These are phyloP conservation scores for Ophiostoma pallidulum DNA, from an alignment of 2,329 filamentous ascomycete species.

Conservation along the genomic window DNA sequence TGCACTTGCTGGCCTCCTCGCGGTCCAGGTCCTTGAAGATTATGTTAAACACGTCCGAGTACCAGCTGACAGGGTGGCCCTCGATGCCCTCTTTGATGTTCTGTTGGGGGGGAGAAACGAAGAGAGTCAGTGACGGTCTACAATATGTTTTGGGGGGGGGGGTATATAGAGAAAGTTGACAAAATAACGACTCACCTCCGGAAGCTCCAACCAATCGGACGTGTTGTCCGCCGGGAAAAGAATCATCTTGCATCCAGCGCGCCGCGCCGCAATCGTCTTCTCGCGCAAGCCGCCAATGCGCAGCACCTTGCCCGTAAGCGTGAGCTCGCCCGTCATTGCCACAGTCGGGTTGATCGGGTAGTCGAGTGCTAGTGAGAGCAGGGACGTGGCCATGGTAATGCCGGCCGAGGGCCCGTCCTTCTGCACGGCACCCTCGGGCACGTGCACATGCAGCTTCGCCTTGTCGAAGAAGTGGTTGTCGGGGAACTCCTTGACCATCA, in stretches of 20 bases:
- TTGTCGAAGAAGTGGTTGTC: slow-evolving; percentile 95
- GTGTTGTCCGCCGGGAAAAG: slow-evolving; percentile 93
- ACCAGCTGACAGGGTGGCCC: slow-evolving; percentile 87
- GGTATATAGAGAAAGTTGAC: background rate
- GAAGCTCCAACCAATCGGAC: slow-evolving; percentile 94
- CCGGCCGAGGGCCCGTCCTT: slow-evolving; percentile 92
- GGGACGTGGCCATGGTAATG: slow-evolving; percentile 94
- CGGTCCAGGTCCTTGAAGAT: slow-evolving; percentile 77
- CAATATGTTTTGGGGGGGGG: too few species aligned
- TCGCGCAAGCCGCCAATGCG: slow-evolving; percentile 89
- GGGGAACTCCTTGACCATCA: slow-evolving; percentile 75
- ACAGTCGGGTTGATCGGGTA: slow-evolving; percentile 71
- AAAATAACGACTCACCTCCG: slow-evolving; percentile 59
- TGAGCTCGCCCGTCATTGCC: slow-evolving; percentile 97
- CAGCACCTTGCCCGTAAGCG: slow-evolving; percentile 91
- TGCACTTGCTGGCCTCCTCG: slow-evolving; percentile 66
- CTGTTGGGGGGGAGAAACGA: slow-evolving; percentile 36
- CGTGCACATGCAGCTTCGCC: slow-evolving; percentile 89
- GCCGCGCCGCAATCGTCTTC: slow-evolving; percentile 91
- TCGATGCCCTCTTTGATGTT: slow-evolving; percentile 97
- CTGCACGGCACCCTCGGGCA: slow-evolving; percentile 88
- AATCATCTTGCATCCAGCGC: slow-evolving; percentile 85
- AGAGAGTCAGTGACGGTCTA: too few species aligned
- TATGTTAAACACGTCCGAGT: slow-evolving; percentile 82
- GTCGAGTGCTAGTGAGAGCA: slow-evolving; percentile 78